These are phyloP conservation scores for Castanea crenata DNA, from an alignment of 306 rosid genomes.

Conservation along the genomic window DNA sequence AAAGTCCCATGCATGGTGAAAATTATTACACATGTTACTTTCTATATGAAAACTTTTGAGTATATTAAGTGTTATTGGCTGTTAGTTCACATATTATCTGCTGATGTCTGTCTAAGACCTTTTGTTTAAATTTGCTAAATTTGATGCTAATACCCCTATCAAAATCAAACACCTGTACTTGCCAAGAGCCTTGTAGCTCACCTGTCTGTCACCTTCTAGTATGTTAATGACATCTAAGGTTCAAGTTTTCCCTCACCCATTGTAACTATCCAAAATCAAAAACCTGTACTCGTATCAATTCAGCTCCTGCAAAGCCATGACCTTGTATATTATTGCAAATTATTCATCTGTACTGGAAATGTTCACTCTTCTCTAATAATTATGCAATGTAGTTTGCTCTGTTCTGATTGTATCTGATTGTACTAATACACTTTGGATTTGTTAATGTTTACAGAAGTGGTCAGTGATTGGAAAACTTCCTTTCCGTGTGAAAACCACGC, in stretches of 20 bases:
- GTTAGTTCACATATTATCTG: not conserved
- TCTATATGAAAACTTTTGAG: no score
- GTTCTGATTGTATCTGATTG: conserved; percentile 13
- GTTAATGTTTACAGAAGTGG: conserved; percentile 66
- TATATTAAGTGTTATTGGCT: not conserved
- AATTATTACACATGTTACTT: no score
- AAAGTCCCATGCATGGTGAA: not conserved
- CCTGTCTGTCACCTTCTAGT: no score
- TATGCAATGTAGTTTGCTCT: not conserved
- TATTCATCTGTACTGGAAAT: not conserved
- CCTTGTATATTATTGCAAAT: not conserved
- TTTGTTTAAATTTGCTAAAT: not conserved
- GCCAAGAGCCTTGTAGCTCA: no score
- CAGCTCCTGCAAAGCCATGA: not conserved
- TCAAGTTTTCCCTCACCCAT: no score
- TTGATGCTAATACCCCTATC: not conserved
- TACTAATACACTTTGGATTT: not conserved
- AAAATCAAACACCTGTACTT: not conserved
- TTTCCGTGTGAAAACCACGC: conserved; percentile 82
- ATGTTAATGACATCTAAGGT: no score
- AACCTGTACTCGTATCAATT: not conserved
- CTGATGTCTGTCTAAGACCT: not conserved
- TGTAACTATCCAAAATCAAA: not conserved
- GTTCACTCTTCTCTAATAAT: no score
- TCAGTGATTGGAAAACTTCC: conserved; percentile 85